A percentile compares a stretch with the other conserved stretches of the same genome.
Conservation (phyloP, 257 asterid species). For the Apocynum venetum region DNA sequence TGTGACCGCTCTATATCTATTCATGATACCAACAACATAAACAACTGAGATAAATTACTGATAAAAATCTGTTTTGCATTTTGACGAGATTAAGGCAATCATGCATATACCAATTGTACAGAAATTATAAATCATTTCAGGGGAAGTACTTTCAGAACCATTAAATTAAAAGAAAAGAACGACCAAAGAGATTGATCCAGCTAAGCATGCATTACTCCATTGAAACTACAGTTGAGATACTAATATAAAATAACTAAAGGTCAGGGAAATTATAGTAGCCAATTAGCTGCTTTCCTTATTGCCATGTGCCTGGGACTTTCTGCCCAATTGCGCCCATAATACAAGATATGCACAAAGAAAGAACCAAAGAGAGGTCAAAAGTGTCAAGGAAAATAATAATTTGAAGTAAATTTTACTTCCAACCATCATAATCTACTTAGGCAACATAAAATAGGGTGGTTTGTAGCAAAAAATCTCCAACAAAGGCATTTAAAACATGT, state of each 20-base stretch:
- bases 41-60: not conserved
- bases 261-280: too few species aligned
- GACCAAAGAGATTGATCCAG: not conserved
- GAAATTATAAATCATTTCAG: not conserved
- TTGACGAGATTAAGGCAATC: not conserved
- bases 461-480: not conserved
- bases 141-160: not conserved
- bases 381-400: not conserved
- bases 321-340: too few species aligned
- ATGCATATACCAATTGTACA: not conserved
- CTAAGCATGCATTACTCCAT: not conserved
- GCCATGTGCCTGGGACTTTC: too few species aligned
- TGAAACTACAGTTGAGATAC: not conserved
- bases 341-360: not conserved
- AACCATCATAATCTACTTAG: not conserved
- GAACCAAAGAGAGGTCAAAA: not conserved
- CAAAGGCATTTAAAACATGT: not conserved
- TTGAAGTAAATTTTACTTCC: not conserved
- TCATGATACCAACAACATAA: conserved; percentile 7
- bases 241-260: too few species aligned
- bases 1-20: conserved; percentile 79
- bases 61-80: not conserved
- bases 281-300: too few species aligned
- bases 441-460: too few species aligned
- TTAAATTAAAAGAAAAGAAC: not conserved